Percentiles rank a stretch among this genome's conserved stretches.
Conservation (phyloP, 805 yeast genomes). For the Cyberlindnera euphorbiiphila region DNA sequence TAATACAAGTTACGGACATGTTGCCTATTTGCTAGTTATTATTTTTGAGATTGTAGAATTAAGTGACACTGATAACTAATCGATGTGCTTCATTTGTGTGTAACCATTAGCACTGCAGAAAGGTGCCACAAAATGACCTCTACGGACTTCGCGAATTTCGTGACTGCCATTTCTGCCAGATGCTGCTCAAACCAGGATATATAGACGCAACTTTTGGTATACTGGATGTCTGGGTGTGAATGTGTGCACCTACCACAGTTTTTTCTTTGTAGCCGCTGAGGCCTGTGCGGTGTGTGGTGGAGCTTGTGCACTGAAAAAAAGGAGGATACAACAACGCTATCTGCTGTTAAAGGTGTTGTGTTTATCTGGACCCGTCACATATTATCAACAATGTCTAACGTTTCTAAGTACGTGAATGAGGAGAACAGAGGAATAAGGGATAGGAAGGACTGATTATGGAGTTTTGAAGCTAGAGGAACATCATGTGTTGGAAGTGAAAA, state of each 20-base stretch:
- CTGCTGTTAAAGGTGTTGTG: not conserved
- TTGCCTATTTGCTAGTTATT: no score
- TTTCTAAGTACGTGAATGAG: slow-evolving; percentile 26
- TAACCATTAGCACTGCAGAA: no score
- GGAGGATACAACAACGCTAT: not conserved
- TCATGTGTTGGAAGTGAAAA: no score
- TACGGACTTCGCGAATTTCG: slow-evolving; percentile 1
- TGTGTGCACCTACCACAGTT: no score
- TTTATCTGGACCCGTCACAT: not conserved
- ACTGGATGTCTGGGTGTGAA: slow-evolving; percentile 9
- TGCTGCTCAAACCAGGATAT: slow-evolving; percentile 4
- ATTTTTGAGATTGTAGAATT: no score
- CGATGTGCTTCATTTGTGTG: no score
- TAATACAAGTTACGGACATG: no score
- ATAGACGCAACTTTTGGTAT: no score
- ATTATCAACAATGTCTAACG: slow-evolving; percentile 29
- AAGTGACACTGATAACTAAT: no score
- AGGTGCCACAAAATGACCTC: no score
- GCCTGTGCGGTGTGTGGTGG: slow-evolving; percentile 1
- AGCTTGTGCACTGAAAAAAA: no score
- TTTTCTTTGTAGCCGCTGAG: no score
- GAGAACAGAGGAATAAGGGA: not conserved
- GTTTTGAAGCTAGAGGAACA: not conserved
- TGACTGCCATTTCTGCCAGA: slow-evolving; percentile 2
- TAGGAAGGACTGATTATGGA: not conserved